Evolutionary conservation across 352 stramenopile genomes (phyloP).

Genomic region (Elongisporangium undulatum): DNA sequence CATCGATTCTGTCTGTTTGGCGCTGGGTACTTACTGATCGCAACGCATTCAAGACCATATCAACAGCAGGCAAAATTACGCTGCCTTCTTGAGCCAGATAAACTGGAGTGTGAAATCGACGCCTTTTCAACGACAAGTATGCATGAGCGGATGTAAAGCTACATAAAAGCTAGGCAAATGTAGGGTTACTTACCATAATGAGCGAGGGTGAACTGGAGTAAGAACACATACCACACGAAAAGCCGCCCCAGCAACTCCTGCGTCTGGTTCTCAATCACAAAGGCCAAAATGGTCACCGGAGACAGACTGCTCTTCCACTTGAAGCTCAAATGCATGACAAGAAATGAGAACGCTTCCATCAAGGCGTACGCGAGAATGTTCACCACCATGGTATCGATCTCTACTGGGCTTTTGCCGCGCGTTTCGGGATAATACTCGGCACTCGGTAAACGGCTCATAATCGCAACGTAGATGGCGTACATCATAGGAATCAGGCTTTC

Average conservation of each 20-base stretch:
- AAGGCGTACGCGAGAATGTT: constrained; percentile 10
- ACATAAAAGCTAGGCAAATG: neutral
- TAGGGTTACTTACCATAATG: constrained; percentile 12
- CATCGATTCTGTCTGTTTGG: no score
- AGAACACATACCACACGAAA: constrained; percentile 16
- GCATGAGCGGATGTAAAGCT: no score
- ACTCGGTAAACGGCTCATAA: constrained; percentile 8
- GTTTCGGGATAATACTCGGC: constrained; percentile 17
- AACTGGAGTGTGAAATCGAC: no score
- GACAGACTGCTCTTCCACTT: no score
- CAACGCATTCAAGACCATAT: no score
- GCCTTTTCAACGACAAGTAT: no score
- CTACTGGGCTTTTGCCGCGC: neutral
- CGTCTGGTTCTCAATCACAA: constrained; percentile 19
- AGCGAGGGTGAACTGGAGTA: constrained; percentile 13
- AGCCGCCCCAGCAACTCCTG: constrained; percentile 13
- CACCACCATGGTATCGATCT: neutral
- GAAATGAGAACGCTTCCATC: constrained; percentile 9
- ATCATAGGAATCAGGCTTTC: constrained; percentile 18
- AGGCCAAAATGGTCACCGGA: constrained; percentile 14
- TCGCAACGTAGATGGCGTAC: constrained; percentile 11
- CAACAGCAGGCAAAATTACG: no score
- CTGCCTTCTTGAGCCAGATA: no score
- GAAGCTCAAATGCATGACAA: no score
- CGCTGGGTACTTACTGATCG: no score